Conservation (phyloP, 495 filamentous ascomycete species). For the Hypoxylon cercidicola region DNA sequence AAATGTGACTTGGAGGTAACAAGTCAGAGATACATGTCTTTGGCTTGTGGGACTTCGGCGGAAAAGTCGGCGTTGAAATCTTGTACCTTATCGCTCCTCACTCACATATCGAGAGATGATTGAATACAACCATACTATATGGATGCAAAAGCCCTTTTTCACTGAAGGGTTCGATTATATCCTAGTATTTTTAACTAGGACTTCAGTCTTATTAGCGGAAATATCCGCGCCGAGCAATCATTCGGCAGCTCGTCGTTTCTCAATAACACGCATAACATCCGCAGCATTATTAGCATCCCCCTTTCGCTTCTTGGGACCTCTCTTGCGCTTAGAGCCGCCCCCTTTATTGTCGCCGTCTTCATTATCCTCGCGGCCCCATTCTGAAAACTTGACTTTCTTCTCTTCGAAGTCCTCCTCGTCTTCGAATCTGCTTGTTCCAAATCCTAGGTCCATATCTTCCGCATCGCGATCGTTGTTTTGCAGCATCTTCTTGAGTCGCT, state of each 20-base stretch:
- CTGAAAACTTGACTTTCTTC: conserved; percentile 70
- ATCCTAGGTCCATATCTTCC: conserved; percentile 93
- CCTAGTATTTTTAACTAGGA: not conserved
- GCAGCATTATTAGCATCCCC: conserved; percentile 82
- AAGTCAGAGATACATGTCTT: conserved; percentile 15
- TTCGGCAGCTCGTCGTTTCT: conserved; percentile 61
- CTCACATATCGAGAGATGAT: not conserved
- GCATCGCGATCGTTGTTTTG: conserved; percentile 82
- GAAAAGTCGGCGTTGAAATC: conserved; percentile 12
- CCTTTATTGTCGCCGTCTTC: conserved; percentile 59
- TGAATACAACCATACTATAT: not conserved
- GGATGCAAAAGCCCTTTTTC: not conserved
- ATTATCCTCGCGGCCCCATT: conserved; percentile 69
- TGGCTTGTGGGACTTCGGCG: conserved; percentile 31
- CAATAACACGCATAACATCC: conserved; percentile 84
- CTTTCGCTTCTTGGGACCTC: conserved; percentile 86
- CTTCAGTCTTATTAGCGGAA: not conserved
- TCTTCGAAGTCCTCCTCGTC: conserved; percentile 77
- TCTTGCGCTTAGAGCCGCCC: conserved; percentile 73
- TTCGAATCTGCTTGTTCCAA: conserved; percentile 83
- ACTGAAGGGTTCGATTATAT: too few relatives aligned
- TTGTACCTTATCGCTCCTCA: conserved; percentile 7
- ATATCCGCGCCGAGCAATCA: conserved; percentile 10
- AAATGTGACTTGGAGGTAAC: too few relatives aligned
- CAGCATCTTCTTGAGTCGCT: conserved; percentile 78